Conservation (phyloP, 1,284 basidiomycete genomes). For the Rugosomyces carneus region DNA sequence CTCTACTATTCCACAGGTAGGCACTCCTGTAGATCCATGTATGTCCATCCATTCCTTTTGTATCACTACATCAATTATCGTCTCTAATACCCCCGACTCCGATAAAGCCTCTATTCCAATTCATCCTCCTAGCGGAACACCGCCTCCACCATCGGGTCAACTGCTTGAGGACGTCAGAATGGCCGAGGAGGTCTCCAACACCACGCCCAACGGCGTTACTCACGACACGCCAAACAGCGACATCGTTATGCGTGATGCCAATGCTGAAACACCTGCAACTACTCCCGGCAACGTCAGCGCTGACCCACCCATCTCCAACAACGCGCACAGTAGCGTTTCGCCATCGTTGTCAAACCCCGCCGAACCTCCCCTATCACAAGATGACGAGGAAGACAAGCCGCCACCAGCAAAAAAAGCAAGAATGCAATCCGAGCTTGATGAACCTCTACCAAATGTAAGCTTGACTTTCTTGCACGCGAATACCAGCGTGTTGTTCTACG, state of each 20-base stretch:
- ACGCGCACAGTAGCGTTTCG: constrained; percentile 35
- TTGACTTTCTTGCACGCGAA: constrained; percentile 39
- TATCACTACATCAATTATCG: constrained; percentile 17
- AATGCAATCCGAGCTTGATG: constrained; percentile 42
- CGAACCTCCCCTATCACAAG: constrained; percentile 24
- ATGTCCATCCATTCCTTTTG: constrained; percentile 24
- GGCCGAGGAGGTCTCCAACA: constrained; percentile 18
- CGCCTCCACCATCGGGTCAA: constrained; percentile 42
- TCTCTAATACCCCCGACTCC: constrained; percentile 16
- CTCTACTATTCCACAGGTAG: constrained; percentile 40
- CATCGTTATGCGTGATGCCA: constrained; percentile 45
- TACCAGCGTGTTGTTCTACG: constrained; percentile 49
- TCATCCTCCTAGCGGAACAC: constrained; percentile 38
- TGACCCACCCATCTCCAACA: constrained; percentile 34
- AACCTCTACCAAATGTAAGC: constrained; percentile 63
- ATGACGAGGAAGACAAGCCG: constrained; percentile 52
- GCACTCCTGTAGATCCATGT: constrained; percentile 47
- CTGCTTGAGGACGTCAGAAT: constrained; percentile 44
- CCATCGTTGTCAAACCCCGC: constrained; percentile 39
- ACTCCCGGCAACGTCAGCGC: constrained; percentile 30
- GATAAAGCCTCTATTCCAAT: constrained; percentile 38
- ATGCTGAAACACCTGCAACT: constrained; percentile 32
- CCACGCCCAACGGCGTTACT: constrained; percentile 17
- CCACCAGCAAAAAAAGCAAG: constrained; percentile 58
- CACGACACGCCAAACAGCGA: constrained; percentile 33